Evolutionary conservation across 768 basidiomycete species (phyloP).

Genomic region (Ramaria rubella): DNA sequence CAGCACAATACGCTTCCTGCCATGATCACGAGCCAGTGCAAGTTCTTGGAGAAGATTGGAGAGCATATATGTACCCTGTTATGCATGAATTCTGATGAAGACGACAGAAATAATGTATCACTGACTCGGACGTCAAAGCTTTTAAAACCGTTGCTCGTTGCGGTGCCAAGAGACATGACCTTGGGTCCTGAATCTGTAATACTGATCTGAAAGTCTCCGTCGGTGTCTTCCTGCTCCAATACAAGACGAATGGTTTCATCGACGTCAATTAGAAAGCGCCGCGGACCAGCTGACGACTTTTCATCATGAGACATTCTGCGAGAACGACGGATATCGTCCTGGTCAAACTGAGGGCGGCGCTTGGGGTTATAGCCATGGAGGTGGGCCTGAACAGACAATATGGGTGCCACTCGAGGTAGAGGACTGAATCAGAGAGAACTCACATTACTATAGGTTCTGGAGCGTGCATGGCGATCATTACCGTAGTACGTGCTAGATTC

Average conservation of each 20-base stretch:
- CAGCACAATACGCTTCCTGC: conserved; percentile 93
- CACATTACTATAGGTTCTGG: conserved; percentile 85
- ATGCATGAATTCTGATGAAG: conserved; percentile 2
- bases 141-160: conserved; percentile 97
- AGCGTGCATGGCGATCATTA: conserved; percentile 72
- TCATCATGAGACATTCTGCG: conserved; percentile 92
- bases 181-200: conserved; percentile 96
- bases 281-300: conserved; percentile 63
- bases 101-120: not conserved
- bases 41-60: conserved; percentile 99
- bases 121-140: conserved; percentile 87
- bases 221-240: conserved; percentile 96
- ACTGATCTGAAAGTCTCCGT: conserved; percentile 94
- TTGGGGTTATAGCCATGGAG: conserved; percentile 68
- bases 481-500: conserved; percentile 84
- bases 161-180: conserved; percentile 91
- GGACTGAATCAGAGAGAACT: conserved; percentile 20
- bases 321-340: conserved; percentile 65
- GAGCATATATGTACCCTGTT: conserved; percentile 96
- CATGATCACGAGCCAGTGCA: conserved; percentile 91
- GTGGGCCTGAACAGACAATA: conserved; percentile 44
- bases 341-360: conserved; percentile 63
- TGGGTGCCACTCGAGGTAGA: conserved; percentile 5
- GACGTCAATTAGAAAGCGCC: conserved; percentile 93
- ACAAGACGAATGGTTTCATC: conserved; percentile 96